Evolutionary conservation across 495 filamentous ascomycete genomes (phyloP).

Genomic region (Aspergillus mulundensis): DNA sequence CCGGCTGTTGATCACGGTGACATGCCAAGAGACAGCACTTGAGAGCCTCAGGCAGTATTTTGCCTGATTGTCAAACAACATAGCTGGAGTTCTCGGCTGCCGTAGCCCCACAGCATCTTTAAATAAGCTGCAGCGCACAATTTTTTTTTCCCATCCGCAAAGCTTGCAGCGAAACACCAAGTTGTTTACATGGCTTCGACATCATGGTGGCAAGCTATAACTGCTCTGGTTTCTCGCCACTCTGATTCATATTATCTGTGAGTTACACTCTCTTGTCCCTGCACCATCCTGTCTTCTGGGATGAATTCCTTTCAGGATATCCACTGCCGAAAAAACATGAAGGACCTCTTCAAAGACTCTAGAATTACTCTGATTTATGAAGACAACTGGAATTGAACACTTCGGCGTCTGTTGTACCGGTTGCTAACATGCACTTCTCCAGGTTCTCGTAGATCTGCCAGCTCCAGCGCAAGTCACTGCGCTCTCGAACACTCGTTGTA

Average conservation of each 20-base stretch:
- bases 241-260: neutral
- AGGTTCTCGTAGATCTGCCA: neutral
- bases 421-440: slow-evolving; percentile 6
- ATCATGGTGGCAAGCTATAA: neutral
- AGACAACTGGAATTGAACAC: slow-evolving; percentile 1
- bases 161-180: slow-evolving; percentile 20
- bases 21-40: no score
- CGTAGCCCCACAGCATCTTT: slow-evolving; percentile 16
- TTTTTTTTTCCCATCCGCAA: slow-evolving; percentile 29
- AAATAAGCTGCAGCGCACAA: slow-evolving; percentile 32
- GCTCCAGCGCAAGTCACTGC: neutral
- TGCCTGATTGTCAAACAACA: slow-evolving; percentile 19
- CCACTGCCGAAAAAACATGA: slow-evolving; percentile 78
- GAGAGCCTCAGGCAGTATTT: neutral
- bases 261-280: neutral
- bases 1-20: no score
- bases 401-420: neutral
- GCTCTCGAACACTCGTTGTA: slow-evolving; percentile 9
- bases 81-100: slow-evolving; percentile 9
- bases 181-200: neutral
- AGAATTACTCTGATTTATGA: slow-evolving; percentile 62
- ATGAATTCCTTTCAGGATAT: slow-evolving; percentile 66
- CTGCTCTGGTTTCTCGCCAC: neutral
- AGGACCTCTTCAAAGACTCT: slow-evolving; percentile 56
- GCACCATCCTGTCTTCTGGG: slow-evolving; percentile 26